These are phyloP conservation scores for Neocucurbitaria cava DNA, from an alignment of 2,329 filamentous ascomycete species.

Conservation along the genomic window DNA sequence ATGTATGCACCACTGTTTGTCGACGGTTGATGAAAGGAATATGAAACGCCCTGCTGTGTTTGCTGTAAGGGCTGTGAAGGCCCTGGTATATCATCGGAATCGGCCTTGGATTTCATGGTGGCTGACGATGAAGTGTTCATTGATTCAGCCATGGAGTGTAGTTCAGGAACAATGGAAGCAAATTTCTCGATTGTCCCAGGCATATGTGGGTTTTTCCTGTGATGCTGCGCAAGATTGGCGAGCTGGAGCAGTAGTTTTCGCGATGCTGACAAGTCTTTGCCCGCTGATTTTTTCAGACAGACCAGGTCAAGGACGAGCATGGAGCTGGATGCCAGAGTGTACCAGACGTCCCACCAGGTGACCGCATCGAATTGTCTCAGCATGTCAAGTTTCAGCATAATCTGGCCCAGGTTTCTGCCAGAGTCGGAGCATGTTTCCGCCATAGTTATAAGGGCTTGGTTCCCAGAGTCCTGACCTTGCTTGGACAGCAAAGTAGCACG, in stretches of 20 bases:
- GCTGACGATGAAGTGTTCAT: slow-evolving; percentile 22
- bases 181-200: slow-evolving; percentile 50
- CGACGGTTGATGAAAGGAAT: slow-evolving; percentile 29
- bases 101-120: slow-evolving; percentile 7
- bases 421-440: slow-evolving; percentile 49
- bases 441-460: slow-evolving; percentile 39
- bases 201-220: slow-evolving; percentile 43
- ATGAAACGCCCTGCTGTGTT: slow-evolving; percentile 20
- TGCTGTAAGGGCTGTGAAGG: slow-evolving; percentile 14
- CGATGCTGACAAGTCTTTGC: slow-evolving; percentile 34
- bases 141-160: slow-evolving; percentile 43
- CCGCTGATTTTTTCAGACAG: slow-evolving; percentile 30
- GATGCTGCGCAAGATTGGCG: slow-evolving; percentile 42
- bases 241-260: slow-evolving; percentile 44
- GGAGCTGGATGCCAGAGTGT: slow-evolving; percentile 47
- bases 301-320: slow-evolving; percentile 50
- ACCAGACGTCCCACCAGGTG: slow-evolving; percentile 53
- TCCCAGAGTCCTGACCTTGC: slow-evolving; percentile 33
- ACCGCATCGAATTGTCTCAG: slow-evolving; percentile 50
- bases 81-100: slow-evolving; percentile 6
- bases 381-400: slow-evolving; percentile 47
- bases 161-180: slow-evolving; percentile 45
- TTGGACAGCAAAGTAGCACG: slow-evolving; percentile 43
- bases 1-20: slow-evolving; percentile 40
- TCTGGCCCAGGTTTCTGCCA: slow-evolving; percentile 42